phyloP scores from a whole-genome alignment of 1,284 basidiomycete species.

The Golubevia pallescens region DNA sequence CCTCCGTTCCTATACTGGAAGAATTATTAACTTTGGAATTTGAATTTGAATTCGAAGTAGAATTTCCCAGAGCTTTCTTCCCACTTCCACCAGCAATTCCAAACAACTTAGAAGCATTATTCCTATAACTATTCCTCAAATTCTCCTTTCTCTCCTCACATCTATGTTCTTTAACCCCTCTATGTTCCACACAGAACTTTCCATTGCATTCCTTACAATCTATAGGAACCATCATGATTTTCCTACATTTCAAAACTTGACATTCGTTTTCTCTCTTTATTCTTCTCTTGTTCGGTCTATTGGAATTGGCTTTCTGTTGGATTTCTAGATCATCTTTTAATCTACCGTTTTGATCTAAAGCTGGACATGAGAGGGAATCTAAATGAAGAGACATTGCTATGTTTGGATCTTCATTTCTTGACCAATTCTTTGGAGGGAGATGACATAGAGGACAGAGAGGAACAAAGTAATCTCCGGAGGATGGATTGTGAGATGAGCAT shows the following conservation, averaged over 20 bases:
- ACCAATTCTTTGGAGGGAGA: slow-evolving; percentile 40
- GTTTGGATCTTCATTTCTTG: slow-evolving; percentile 48
- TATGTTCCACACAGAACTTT: no score
- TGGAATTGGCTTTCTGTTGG: background rate
- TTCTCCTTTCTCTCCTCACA: no score
- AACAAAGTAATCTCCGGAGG: slow-evolving; percentile 29
- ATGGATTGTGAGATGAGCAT: slow-evolving; percentile 16
- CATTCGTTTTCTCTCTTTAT: slow-evolving; percentile 42
- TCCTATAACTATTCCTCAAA: no score
- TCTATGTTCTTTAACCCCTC: no score
- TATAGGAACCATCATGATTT: slow-evolving; percentile 53
- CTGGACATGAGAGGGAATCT: slow-evolving; percentile 25
- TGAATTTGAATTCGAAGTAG: no score
- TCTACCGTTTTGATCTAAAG: slow-evolving; percentile 27
- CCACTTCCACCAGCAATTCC: no score
- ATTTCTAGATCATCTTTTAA: slow-evolving; percentile 14
- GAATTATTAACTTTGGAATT: no score
- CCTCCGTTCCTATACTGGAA: no score
- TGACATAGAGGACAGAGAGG: slow-evolving; percentile 50
- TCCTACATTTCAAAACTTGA: slow-evolving; percentile 32
- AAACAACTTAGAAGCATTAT: no score
- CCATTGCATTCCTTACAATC: background rate
- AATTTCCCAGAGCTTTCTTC: no score
- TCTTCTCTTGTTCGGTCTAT: slow-evolving; percentile 6
- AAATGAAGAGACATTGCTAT: slow-evolving; percentile 51